Conservation (phyloP, 2,329 filamentous ascomycete genomes). For the Mollisiaceae sp. region DNA sequence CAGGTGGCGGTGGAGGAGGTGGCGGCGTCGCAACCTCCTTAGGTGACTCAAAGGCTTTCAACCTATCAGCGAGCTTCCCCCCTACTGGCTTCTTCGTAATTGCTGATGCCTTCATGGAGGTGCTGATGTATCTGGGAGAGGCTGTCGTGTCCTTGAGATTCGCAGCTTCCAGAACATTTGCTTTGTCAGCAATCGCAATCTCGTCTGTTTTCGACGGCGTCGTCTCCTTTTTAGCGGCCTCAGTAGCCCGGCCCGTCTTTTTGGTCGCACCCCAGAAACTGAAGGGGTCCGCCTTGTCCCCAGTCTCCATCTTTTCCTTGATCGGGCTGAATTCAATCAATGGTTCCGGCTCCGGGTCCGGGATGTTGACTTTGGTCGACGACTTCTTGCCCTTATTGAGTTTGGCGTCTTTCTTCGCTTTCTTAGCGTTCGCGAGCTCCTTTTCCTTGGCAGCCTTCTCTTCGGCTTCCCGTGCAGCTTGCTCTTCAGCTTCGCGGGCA, state of each 20-base stretch:
- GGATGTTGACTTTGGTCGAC: conserved; percentile 29
- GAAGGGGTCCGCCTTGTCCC: conserved; percentile 48
- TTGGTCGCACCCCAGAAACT: conserved; percentile 62
- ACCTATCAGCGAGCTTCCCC: conserved; percentile 60
- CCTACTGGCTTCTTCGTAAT: conserved; percentile 53
- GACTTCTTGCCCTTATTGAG: conserved; percentile 46
- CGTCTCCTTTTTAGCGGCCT: conserved; percentile 45
- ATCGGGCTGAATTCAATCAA: conserved; percentile 43
- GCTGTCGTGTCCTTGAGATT: conserved; percentile 49
- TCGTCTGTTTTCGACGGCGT: conserved; percentile 47
- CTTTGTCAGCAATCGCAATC: conserved; percentile 58
- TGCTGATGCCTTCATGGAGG: conserved; percentile 48
- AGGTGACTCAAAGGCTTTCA: conserved; percentile 59
- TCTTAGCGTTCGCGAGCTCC: conserved; percentile 45
- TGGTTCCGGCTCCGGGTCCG: conserved; percentile 33
- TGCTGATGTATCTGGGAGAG: conserved; percentile 45
- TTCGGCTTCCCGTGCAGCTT: conserved; percentile 46
- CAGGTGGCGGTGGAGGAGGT: conserved; percentile 46
- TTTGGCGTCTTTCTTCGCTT: conserved; percentile 43
- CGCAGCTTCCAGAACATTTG: conserved; percentile 52
- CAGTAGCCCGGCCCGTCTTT: conserved; percentile 44
- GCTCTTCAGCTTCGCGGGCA: conserved; percentile 45
- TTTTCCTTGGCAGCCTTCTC: conserved; percentile 46
- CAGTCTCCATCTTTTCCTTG: conserved; percentile 43
- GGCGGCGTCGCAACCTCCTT: conserved; percentile 41